A percentile compares a stretch with the other conserved stretches of the same genome.
phyloP scores from a whole-genome alignment of 2,329 filamentous ascomycete genomes.

The Monosporascus ibericus region DNA sequence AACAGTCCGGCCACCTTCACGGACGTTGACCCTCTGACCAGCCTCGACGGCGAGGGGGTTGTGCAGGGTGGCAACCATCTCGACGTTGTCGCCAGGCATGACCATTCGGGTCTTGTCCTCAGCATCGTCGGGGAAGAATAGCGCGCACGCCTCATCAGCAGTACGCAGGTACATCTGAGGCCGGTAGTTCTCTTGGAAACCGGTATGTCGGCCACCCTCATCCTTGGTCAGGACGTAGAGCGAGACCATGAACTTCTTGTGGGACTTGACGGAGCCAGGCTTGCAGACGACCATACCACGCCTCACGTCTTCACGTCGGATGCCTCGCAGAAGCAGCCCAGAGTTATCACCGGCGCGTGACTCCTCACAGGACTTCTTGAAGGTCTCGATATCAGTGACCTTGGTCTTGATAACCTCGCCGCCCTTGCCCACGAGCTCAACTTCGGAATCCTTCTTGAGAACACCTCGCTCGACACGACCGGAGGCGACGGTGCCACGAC shows the following conservation, averaged over 20 bases:
- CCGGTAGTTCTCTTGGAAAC: conserved; percentile 93
- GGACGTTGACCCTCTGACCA: conserved; percentile 95
- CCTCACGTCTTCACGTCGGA: conserved; percentile 89
- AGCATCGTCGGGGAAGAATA: conserved; percentile 81
- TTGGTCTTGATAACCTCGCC: conserved; percentile 87
- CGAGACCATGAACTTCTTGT: conserved; percentile 88
- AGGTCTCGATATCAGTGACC: conserved; percentile 99
- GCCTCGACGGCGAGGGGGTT: conserved; percentile 81
- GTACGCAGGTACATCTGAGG: conserved; percentile 96
- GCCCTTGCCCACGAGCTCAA: conserved; percentile 90
- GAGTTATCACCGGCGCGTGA: conserved; percentile 97
- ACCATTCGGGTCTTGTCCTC: conserved; percentile 68
- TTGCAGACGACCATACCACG: conserved; percentile 92
- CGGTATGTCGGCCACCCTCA: conserved; percentile 94
- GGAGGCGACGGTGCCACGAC: conserved; percentile 93
- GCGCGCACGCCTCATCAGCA: conserved; percentile 70
- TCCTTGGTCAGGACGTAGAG: conserved; percentile 98
- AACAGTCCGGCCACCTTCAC: conserved; percentile 89
- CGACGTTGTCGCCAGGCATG: conserved; percentile 98
- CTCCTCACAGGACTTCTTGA: conserved; percentile 99
- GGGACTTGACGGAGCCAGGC: conserved; percentile 77
- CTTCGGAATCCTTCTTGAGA: conserved; percentile 88
- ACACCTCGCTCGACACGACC: conserved; percentile 95
- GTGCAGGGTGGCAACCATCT: conserved; percentile 87
- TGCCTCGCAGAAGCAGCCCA: conserved; percentile 88